These are phyloP conservation scores for Phaeoacremonium minimum DNA, from an alignment of 2,329 filamentous ascomycete genomes.

Conservation along the genomic window DNA sequence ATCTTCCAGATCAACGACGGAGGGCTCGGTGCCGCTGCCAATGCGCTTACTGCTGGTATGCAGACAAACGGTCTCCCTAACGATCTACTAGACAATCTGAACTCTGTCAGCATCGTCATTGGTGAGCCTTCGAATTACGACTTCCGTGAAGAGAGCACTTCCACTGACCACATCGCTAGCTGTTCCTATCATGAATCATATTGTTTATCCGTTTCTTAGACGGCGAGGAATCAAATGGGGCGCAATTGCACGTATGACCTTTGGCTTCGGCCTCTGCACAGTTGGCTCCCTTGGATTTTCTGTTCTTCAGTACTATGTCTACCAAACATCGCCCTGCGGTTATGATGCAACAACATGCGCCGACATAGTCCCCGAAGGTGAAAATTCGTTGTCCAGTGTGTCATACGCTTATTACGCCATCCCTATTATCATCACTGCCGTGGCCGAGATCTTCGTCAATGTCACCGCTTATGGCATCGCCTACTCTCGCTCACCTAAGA, in stretches of 20 bases:
- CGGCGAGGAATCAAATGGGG: conserved; percentile 48
- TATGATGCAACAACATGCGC: conserved; percentile 36
- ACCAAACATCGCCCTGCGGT: conserved; percentile 49
- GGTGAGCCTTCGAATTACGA: not conserved
- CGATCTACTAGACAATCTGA: conserved; percentile 45
- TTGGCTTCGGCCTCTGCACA: conserved; percentile 45
- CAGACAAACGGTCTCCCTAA: conserved; percentile 45
- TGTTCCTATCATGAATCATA: not conserved
- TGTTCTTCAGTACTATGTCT: conserved; percentile 55
- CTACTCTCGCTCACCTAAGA: conserved; percentile 62
- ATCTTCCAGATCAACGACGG: conserved; percentile 39
- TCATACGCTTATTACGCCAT: conserved; percentile 49
- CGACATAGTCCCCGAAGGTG: conserved; percentile 13
- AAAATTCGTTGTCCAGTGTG: conserved; percentile 27
- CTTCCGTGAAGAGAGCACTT: not conserved
- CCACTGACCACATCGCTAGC: not conserved
- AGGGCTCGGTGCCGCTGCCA: conserved; percentile 45
- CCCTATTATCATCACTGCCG: conserved; percentile 44
- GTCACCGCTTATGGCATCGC: conserved; percentile 65
- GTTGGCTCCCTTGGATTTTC: conserved; percentile 51
- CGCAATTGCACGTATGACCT: conserved; percentile 52
- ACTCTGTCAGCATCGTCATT: conserved; percentile 42
- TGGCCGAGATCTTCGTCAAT: conserved; percentile 54
- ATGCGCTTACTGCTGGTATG: conserved; percentile 42
- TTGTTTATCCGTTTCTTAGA: conserved; percentile 40